Evolutionary conservation across 192 early-diverging fungal genomes (phyloP).

Genomic region (Blastocladiella britannica): DNA sequence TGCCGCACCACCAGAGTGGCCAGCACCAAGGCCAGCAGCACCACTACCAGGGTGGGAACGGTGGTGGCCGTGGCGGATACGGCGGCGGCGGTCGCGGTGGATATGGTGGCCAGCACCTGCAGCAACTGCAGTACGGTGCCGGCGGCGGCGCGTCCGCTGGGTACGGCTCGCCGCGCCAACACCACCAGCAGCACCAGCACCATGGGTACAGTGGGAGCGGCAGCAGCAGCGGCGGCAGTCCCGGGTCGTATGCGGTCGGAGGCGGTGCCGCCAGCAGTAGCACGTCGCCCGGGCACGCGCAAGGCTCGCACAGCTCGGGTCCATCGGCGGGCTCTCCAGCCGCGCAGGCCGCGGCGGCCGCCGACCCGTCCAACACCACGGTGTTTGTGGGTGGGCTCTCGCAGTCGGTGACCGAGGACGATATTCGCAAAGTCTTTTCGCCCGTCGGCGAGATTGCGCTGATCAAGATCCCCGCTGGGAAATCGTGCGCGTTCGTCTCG

Average conservation of each 20-base stretch:
- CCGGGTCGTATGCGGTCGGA: no score
- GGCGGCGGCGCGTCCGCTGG: no score
- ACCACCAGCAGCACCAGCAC: slow-evolving; percentile 4
- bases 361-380: slow-evolving; percentile 85
- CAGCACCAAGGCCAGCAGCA: not conserved
- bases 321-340: not conserved
- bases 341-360: not conserved
- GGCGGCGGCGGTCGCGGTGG: no score
- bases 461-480: slow-evolving; percentile 84
- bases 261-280: slow-evolving; percentile 1
- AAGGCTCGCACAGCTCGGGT: no score
- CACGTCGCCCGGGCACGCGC: not conserved
- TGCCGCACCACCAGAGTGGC: not conserved
- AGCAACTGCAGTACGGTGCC: slow-evolving; percentile 6
- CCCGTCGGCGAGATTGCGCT: slow-evolving; percentile 80
- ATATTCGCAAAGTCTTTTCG: slow-evolving; percentile 58
- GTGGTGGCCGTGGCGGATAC: no score
- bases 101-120: slow-evolving; percentile 7
- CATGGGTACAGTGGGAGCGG: no score
- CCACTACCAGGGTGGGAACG: slow-evolving; percentile 4
- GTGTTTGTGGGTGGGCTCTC: slow-evolving; percentile 91
- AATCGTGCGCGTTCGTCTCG: slow-evolving; percentile 90
- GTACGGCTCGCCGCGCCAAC: slow-evolving; percentile 9
- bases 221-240: no score
- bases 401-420: slow-evolving; percentile 63